Evolutionary conservation across 176 grass and related monocot species (phyloP), one percentile per base, ranked within the genome.

Genomic region (barley (Hordeum vulgare)): DNA sequence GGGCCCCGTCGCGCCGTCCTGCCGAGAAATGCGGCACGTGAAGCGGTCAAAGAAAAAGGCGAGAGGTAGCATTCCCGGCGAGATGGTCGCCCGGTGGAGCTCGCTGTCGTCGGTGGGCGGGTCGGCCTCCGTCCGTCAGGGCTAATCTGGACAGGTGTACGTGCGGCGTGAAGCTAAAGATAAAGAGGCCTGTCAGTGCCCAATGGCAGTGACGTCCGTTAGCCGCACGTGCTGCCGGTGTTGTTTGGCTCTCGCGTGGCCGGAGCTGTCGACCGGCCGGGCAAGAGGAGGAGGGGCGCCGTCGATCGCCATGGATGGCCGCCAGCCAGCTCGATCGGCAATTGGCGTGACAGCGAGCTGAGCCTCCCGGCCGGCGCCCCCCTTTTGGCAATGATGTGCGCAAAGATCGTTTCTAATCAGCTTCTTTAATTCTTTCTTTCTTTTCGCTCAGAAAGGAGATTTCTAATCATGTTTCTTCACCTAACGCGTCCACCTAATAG

Each of bases 141-240:
- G 61, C 27, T 78, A 81, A 33, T 25, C 85, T 31, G 28, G 78
- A 59, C n/a, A 51, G 58, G 23, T 61, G 78, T 74, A 42, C 24
- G 42, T 28, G 70, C 12, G 18, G 12, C 6, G 47, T 40, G 23
- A 65, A 26, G 18, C 24, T 53, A 47, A 47, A 47, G 44, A 47
- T 33, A 33, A 33, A 33, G 31, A 33, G 31, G 31, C 31, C 31
- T 33, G 31, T 4, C 31, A 33, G 4, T 24, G 35, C 51, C 51
- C 31, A 74, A 54, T 10, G 17, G 29, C 18, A 12, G 42, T 28
- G 42, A 28, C 24, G 76, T 58, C 81, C 7, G 57, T 65, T 86
- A 78, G 35, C 28, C 73, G 80, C 80, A 90, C 84, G 66, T 79
- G 88, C 17, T 64, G 28, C 56, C 31, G 35, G n/a, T 20, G 17